Percentiles rank a stretch among this genome's conserved stretches.
These are phyloP conservation scores for Pontederia paniculata DNA, from an alignment of 176 grass and related monocot genomes.

Conservation along the genomic window DNA sequence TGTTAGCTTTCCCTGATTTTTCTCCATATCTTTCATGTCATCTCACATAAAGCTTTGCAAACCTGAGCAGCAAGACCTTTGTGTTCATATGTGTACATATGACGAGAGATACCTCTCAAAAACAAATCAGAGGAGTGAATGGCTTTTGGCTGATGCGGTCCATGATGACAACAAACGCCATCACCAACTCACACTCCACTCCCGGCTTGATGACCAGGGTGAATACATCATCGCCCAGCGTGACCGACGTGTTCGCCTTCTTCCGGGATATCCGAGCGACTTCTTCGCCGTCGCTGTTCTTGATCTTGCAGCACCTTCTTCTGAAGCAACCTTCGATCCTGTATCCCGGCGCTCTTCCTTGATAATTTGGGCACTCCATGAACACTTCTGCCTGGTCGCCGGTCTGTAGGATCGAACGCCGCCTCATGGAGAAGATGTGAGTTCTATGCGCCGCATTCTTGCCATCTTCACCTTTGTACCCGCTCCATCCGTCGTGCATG, in stretches of 20 bases:
- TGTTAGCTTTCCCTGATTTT: no score
- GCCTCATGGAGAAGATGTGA: conserved; percentile 53
- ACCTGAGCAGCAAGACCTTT: no score
- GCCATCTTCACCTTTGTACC: conserved; percentile 35
- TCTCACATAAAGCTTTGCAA: no score
- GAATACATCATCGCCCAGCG: conserved; percentile 79
- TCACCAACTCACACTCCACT: conserved; percentile 40
- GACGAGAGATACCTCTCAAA: neutral
- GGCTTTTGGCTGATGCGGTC: conserved; percentile 54
- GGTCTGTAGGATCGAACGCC: conserved; percentile 34
- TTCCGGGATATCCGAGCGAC: conserved; percentile 45
- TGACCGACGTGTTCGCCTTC: conserved; percentile 19
- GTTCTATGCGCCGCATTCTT: conserved; percentile 1
- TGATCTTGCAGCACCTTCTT: conserved; percentile 58
- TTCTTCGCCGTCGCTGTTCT: conserved; percentile 31
- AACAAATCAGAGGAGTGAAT: conserved; percentile 37
- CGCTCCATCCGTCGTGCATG: conserved; percentile 74
- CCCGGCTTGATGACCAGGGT: conserved; percentile 49
- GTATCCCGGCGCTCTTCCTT: conserved; percentile 15
- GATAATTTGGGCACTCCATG: conserved; percentile 16
- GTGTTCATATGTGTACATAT: no score
- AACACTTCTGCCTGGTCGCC: conserved; percentile 49
- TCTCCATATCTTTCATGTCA: no score
- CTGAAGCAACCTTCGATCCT: conserved; percentile 42
- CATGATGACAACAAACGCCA: conserved; percentile 82